Evolutionary conservation across 257 asterid genomes (phyloP).

Genomic region (Capsicum chinense): DNA sequence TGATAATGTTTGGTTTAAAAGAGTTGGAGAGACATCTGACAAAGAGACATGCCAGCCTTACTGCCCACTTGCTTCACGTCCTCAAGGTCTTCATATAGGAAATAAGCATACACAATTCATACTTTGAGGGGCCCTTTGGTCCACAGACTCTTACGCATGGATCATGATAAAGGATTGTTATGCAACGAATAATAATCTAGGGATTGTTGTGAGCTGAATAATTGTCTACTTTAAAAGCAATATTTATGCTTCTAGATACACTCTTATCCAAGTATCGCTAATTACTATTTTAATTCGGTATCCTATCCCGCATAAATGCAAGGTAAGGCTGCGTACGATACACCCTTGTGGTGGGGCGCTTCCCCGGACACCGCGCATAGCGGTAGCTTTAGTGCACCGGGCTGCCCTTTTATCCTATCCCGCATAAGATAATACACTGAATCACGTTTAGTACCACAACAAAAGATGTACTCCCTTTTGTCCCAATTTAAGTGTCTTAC

Average conservation of each 20-base stretch:
- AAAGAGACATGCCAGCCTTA: not conserved
- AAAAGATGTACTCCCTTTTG: not conserved
- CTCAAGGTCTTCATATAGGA: constrained; percentile 17
- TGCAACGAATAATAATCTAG: not conserved
- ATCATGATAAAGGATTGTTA: not conserved
- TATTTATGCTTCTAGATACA: not conserved
- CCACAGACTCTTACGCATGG: not conserved
- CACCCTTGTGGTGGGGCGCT: too few species aligned
- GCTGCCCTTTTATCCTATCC: not conserved
- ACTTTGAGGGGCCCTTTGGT: not conserved
- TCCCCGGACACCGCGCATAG: too few species aligned
- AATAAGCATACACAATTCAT: constrained; percentile 7
- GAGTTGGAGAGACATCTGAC: constrained; percentile 1
- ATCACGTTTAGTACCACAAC: not conserved
- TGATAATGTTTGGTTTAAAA: not conserved
- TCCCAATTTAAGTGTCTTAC: not conserved
- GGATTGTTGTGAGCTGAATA: constrained; percentile 12
- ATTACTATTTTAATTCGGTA: not conserved
- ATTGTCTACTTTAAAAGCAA: not conserved
- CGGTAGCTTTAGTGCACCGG: too few species aligned
- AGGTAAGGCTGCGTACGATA: too few species aligned
- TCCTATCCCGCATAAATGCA: not conserved
- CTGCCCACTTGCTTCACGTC: constrained; percentile 16
- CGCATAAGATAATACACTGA: not conserved
- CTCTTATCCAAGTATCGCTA: not conserved